Evolutionary conservation across 2,329 filamentous ascomycete species (phyloP).

Genomic region (Cordyceps militaris): DNA sequence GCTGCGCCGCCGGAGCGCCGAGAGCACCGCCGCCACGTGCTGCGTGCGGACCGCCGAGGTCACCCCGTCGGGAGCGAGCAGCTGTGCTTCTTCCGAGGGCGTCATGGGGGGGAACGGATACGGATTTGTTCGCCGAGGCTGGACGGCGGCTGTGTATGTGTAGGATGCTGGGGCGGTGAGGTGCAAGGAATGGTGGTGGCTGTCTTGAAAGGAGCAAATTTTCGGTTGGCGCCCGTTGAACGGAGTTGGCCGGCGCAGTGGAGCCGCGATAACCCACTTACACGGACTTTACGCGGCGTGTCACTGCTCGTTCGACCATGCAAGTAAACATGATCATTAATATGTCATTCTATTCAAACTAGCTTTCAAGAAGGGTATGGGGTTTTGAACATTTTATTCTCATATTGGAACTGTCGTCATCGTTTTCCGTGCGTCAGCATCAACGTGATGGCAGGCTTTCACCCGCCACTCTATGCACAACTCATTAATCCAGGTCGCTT

Average conservation of each 20-base stretch:
- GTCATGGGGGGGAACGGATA: not conserved
- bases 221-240: not conserved
- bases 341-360: not conserved
- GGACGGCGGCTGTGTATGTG: not conserved
- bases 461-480: no score
- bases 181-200: not conserved
- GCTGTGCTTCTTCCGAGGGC: not conserved
- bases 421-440: not conserved
- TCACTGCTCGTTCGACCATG: no score
- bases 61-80: not conserved
- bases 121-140: not conserved
- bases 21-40: slow-evolving; percentile 27
- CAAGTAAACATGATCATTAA: not conserved
- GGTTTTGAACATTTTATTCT: not conserved
- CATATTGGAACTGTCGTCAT: not conserved
- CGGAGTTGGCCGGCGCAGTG: not conserved
- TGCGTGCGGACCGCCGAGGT: not conserved
- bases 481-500: not conserved
- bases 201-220: not conserved
- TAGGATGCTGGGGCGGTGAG: not conserved
- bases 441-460: no score
- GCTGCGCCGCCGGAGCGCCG: slow-evolving; percentile 35
- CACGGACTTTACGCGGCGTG: not conserved
- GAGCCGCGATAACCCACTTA: slow-evolving; percentile 3
- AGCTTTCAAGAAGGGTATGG: not conserved